These are phyloP conservation scores for Dillenia suffruticosa DNA, from an alignment of 164 flowering plant species.

Conservation along the genomic window DNA sequence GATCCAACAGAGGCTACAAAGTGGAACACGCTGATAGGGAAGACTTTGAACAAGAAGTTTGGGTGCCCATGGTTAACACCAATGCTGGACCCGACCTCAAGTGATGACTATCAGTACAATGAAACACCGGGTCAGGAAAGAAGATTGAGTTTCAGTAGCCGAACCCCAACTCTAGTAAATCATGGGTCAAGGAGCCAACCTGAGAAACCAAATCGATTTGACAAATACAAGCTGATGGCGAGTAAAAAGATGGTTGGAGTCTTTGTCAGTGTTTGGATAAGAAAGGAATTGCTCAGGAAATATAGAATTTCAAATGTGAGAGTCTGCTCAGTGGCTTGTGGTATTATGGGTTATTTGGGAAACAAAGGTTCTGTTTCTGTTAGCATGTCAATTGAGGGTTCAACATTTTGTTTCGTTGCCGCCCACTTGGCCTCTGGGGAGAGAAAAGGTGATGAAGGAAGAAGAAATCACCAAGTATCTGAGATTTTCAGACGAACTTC, in stretches of 20 bases:
- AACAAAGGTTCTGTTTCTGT: constrained; percentile 75
- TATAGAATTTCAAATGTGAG: constrained; percentile 46
- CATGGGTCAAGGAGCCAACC: constrained; percentile 5
- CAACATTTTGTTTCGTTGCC: constrained; percentile 69
- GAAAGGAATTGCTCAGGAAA: constrained; percentile 36
- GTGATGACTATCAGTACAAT: constrained; percentile 24
- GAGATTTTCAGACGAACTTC: constrained; percentile 65
- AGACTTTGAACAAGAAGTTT: constrained; percentile 49
- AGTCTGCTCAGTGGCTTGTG: constrained; percentile 69
- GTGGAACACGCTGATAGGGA: constrained; percentile 71
- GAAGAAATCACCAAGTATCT: constrained; percentile 64
- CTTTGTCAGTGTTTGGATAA: constrained; percentile 72
- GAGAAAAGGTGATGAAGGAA: constrained; percentile 61
- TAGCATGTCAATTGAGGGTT: constrained; percentile 67
- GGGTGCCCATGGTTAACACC: constrained; percentile 60
- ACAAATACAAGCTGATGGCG: constrained; percentile 50
- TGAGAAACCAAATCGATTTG: constrained; percentile 6
- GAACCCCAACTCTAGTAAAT: constrained; percentile 6
- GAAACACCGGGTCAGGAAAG: constrained; percentile 5
- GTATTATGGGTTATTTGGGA: constrained; percentile 81
- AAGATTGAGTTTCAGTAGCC: constrained; percentile 7
- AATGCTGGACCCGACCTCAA: constrained; percentile 25
- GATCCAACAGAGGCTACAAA: constrained; percentile 48
- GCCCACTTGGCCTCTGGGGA: constrained; percentile 83
- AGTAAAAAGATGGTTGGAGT: constrained; percentile 89